Evolutionary conservation across 768 basidiomycete genomes (phyloP).

Genomic region (Collybia sp.): DNA sequence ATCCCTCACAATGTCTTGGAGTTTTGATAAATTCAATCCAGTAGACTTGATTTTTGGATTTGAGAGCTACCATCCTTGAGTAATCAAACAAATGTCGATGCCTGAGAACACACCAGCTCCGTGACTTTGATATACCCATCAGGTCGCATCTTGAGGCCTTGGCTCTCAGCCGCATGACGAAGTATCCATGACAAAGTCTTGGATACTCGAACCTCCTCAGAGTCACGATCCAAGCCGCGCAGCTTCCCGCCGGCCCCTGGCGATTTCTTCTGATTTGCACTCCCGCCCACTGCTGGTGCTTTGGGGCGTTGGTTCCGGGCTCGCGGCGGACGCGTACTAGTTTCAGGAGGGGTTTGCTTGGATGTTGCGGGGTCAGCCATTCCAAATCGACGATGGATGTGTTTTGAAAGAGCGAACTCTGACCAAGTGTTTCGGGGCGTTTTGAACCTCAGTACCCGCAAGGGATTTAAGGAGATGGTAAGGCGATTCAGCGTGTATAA

Average conservation of each 20-base stretch:
- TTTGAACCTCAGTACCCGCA: too few relatives aligned
- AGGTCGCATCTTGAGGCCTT: conserved; percentile 67
- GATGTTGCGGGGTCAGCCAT: not conserved
- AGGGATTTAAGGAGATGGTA: too few relatives aligned
- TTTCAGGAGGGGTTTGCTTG: too few relatives aligned
- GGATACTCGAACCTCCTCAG: conserved; percentile 65
- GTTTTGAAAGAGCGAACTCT: not conserved
- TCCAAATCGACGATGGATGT: conserved; percentile 1
- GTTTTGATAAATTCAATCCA: conserved; percentile 41
- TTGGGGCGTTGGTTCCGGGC: too few relatives aligned
- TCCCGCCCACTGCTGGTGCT: too few relatives aligned
- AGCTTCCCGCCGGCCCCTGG: conserved; percentile 19
- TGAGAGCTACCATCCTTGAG: conserved; percentile 8
- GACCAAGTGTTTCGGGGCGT: not conserved
- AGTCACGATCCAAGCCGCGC: conserved; percentile 58
- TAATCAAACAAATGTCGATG: not conserved
- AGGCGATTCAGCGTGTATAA: too few relatives aligned
- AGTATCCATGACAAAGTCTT: conserved; percentile 90
- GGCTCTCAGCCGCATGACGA: conserved; percentile 81
- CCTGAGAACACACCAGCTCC: conserved; percentile 63
- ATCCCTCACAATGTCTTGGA: conserved; percentile 61
- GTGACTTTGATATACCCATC: conserved; percentile 85
- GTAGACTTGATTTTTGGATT: conserved; percentile 8
- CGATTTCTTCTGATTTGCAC: conserved; percentile 1
- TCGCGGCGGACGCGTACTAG: too few relatives aligned